These are phyloP conservation scores for Sphaerulina musiva DNA, from an alignment of 2,329 filamentous ascomycete genomes.

Conservation along the genomic window DNA sequence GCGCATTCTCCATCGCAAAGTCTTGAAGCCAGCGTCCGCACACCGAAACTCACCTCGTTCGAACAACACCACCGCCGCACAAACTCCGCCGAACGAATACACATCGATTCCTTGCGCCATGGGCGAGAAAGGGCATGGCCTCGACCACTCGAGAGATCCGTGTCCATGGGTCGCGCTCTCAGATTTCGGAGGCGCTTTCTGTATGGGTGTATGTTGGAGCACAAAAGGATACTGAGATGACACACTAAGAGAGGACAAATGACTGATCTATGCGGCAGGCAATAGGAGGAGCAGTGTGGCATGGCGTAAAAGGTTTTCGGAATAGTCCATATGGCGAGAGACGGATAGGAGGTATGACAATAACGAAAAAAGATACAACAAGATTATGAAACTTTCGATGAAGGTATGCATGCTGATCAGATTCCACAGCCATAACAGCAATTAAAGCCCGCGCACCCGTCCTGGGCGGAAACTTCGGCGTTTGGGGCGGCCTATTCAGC, in stretches of 20 bases:
- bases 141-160: conserved; percentile 96
- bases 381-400: not conserved
- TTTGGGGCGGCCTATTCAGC: conserved; percentile 93
- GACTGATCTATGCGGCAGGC: conserved; percentile 21
- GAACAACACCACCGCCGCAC: not conserved
- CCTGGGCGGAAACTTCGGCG: conserved; percentile 93
- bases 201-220: conserved; percentile 73
- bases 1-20: not conserved
- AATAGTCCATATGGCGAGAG: conserved; percentile 71
- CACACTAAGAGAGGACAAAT: not conserved
- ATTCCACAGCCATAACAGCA: conserved; percentile 64
- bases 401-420: too few relatives aligned
- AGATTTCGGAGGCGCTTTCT: conserved; percentile 95
- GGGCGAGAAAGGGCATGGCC: conserved; percentile 28
- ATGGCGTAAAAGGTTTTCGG: conserved; percentile 72
- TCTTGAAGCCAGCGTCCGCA: not conserved
- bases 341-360: conserved; percentile 64
- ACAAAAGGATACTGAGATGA: not conserved
- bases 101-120: conserved; percentile 13
- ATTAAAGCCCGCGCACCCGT: conserved; percentile 97
- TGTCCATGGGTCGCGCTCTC: conserved; percentile 95
- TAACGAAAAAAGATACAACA: not conserved
- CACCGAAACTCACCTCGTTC: not conserved
- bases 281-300: conserved; percentile 66
- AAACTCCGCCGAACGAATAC: not conserved